Base-by-base conservation (phyloP, 2,329 filamentous ascomycete genomes). In the Penicillium sp. region DNA sequence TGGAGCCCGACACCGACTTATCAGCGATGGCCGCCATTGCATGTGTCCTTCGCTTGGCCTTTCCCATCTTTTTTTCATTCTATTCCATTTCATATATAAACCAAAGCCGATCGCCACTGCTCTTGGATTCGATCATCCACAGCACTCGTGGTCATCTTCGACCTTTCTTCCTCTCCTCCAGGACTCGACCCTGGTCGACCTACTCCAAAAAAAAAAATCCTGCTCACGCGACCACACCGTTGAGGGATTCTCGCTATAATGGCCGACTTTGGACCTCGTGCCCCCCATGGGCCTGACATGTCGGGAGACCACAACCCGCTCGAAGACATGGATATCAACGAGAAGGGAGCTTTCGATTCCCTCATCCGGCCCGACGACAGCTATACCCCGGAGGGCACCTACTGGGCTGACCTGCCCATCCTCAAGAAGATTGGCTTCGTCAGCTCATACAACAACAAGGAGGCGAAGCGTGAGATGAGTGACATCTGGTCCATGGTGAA, bases 321-420 rank as follows among this genome's bases (percentile, higher is more conserved):
- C 45, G 72, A 75, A 64, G 68, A 75, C 36, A 87, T 87, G 83
- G 81, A 79, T 58, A 67, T 75, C 34, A 76, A 80, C 54, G 86
- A 89, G 69, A 78, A 79, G 58, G 79, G 77, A 40, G 81, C 87
- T 64, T 96, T 97, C 78, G 82, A 88, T 66, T 84, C 88, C 62
- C 79, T 97, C 54, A 88, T 95, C 53, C 88, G 89, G 51, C 93
- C 93, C 2, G 90, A 95, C 68, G 93, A 97, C 77, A 88, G 86
- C 59, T 97, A 93, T 77, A 90, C 88, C 52, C 75, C 82, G 51
- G 84, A 92, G 18, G 93, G 93, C 57, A 82, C 85, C 61, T 97
- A 97, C 82, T 97, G 92, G 92, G 93, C 92, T 32, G 93, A 97
- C 70, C 79, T 97, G 65, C 86, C 88, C 18, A 68, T 91, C 47